Percentiles rank a stretch among this genome's conserved stretches.
These are phyloP conservation scores for Globisporangium emineosum DNA, from an alignment of 352 stramenopile species.

Conservation along the genomic window DNA sequence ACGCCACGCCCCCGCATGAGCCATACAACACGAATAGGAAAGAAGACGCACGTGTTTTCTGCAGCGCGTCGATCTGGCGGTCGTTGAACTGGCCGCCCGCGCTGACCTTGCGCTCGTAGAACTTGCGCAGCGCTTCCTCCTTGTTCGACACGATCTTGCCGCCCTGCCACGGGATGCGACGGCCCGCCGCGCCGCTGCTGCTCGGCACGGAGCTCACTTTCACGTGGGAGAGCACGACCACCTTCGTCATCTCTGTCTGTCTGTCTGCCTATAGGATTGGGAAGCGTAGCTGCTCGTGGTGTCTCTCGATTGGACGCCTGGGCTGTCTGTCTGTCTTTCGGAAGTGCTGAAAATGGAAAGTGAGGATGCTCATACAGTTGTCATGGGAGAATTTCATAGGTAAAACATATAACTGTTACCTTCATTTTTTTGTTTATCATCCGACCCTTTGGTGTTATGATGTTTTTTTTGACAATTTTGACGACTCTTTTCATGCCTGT, in stretches of 20 bases:
- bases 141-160: conserved; percentile 86
- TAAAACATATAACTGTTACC: too few relatives aligned
- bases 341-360: background rate
- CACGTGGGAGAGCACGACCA: conserved; percentile 66
- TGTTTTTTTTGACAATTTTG: too few relatives aligned
- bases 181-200: conserved; percentile 16
- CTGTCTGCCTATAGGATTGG: background rate
- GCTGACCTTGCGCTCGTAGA: conserved; percentile 72
- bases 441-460: too few relatives aligned
- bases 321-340: background rate
- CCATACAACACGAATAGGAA: background rate
- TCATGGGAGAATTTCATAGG: too few relatives aligned
- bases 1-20: background rate
- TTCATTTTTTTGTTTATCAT: too few relatives aligned
- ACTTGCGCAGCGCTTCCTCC: conserved; percentile 82
- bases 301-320: background rate
- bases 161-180: conserved; percentile 71
- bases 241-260: conserved; percentile 18
- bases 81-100: conserved; percentile 40
- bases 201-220: conserved; percentile 43
- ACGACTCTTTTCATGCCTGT: too few relatives aligned
- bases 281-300: background rate
- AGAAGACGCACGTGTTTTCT: conserved; percentile 37
- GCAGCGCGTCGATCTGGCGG: conserved; percentile 44
- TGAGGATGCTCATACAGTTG: too few relatives aligned